These are phyloP conservation scores for Polygonum aviculare DNA, from an alignment of 148 eudicot genomes.

Conservation along the genomic window DNA sequence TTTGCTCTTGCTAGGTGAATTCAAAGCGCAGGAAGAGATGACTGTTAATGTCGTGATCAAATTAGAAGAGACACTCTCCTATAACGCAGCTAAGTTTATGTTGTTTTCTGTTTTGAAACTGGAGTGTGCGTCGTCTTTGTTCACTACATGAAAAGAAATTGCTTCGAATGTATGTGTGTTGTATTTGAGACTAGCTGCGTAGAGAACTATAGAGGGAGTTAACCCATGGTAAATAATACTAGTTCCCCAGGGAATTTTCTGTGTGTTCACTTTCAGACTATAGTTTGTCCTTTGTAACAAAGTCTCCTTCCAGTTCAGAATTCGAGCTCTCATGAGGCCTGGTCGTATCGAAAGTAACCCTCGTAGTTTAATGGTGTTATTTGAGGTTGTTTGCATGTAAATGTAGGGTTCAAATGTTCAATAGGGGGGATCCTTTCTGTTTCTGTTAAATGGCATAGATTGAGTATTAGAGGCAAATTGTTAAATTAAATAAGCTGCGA, in stretches of 20 bases:
- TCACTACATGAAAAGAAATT: background rate
- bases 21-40: constrained; percentile 6
- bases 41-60: background rate
- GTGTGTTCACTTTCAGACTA: background rate
- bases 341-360: background rate
- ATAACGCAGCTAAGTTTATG: constrained; percentile 7
- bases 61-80: background rate
- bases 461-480: background rate
- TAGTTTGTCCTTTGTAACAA: background rate
- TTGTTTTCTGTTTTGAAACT: constrained; percentile 1
- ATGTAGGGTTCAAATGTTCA: background rate
- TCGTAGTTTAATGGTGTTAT: background rate
- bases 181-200: background rate
- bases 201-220: constrained; percentile 2
- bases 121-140: constrained; percentile 3
- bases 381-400: background rate
- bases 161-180: background rate
- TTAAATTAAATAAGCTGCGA: background rate
- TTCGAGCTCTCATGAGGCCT: background rate
- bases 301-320: background rate
- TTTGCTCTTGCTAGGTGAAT: background rate
- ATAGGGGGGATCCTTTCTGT: background rate
- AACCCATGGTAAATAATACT: constrained; percentile 9
- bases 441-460: background rate
- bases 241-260: background rate